These are phyloP conservation scores for Cutaneotrichosporon spelunceum DNA, from an alignment of 1,284 basidiomycete genomes.

Conservation along the genomic window DNA sequence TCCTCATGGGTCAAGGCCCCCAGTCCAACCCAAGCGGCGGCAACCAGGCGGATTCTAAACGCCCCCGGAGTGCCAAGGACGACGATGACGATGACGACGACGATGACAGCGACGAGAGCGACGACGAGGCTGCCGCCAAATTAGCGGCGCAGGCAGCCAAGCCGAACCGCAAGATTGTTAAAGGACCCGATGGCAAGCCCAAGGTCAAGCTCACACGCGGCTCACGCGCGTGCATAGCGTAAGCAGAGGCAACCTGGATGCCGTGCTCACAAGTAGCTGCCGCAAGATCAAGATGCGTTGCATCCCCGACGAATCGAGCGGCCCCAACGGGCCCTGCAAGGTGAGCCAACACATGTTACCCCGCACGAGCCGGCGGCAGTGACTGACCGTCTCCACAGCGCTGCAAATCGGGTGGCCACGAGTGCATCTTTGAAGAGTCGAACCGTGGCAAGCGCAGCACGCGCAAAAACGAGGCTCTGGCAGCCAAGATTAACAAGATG, in stretches of 20 bases:
- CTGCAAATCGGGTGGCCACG: conserved; percentile 69
- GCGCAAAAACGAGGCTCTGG: conserved; percentile 79
- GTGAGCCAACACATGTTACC: conserved; percentile 35
- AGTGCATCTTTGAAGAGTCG: conserved; percentile 91
- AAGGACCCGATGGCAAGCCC: conserved; percentile 40
- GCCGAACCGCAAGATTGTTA: conserved; percentile 30
- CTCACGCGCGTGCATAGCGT: conserved; percentile 55
- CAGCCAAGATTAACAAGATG: conserved; percentile 85
- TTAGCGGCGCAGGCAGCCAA: conserved; percentile 21
- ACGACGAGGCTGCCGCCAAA: conserved; percentile 32
- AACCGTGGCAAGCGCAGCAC: conserved; percentile 88
- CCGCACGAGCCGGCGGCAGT: conserved; percentile 5
- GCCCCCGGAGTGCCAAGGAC: conserved; percentile 21
- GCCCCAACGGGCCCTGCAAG: conserved; percentile 82
- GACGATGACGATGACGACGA: conserved; percentile 25
- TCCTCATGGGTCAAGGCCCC: conserved; percentile 3
- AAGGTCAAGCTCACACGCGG: conserved; percentile 83
- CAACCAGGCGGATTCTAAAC: conserved; percentile 15
- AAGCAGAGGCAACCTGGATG: conserved; percentile 12
- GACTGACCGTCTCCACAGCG: conserved; percentile 47
- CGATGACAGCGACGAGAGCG: conserved; percentile 37
- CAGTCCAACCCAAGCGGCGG: conserved; percentile 8
- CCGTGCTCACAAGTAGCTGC: conserved; percentile 53
- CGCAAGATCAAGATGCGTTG: conserved; percentile 98
- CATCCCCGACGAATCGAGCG: conserved; percentile 66